phyloP scores from a whole-genome alignment of 768 basidiomycete genomes.

The Leucogyrophana mollusca region DNA sequence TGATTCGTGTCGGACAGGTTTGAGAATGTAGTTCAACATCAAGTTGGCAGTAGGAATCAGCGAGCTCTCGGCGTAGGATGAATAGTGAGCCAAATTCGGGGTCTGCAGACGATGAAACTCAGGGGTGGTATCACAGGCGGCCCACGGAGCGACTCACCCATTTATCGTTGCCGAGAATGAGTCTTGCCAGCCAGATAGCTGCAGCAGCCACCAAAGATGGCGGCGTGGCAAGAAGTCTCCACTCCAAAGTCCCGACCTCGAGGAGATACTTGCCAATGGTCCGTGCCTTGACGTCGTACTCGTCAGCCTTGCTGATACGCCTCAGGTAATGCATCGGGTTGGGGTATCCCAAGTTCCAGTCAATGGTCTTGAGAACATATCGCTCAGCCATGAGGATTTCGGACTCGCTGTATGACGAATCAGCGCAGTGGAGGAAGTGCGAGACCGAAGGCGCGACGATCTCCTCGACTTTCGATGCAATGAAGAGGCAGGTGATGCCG shows the following conservation, averaged over 20 bases:
- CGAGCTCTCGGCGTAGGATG: conserved; percentile 78
- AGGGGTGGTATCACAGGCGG: not conserved
- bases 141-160: conserved; percentile 68
- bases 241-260: conserved; percentile 83
- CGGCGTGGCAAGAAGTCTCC: conserved; percentile 67
- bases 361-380: conserved; percentile 82
- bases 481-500: conserved; percentile 83
- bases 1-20: conserved; percentile 68
- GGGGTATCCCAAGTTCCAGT: conserved; percentile 84
- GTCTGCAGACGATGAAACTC: conserved; percentile 46
- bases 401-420: conserved; percentile 69
- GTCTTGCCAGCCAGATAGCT: conserved; percentile 80
- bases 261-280: conserved; percentile 90
- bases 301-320: conserved; percentile 90
- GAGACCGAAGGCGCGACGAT: conserved; percentile 82
- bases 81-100: conserved; percentile 84
- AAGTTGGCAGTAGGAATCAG: conserved; percentile 78
- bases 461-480: conserved; percentile 92
- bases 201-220: conserved; percentile 84
- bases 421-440: conserved; percentile 79
- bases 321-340: conserved; percentile 89
- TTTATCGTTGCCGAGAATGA: conserved; percentile 73
- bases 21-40: conserved; percentile 86
- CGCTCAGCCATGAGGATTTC: conserved; percentile 89
- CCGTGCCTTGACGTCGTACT: conserved; percentile 80